Evolutionary conservation across 1,139 yeast species (phyloP).

Genomic region (Debaryomyces nepalensis): DNA sequence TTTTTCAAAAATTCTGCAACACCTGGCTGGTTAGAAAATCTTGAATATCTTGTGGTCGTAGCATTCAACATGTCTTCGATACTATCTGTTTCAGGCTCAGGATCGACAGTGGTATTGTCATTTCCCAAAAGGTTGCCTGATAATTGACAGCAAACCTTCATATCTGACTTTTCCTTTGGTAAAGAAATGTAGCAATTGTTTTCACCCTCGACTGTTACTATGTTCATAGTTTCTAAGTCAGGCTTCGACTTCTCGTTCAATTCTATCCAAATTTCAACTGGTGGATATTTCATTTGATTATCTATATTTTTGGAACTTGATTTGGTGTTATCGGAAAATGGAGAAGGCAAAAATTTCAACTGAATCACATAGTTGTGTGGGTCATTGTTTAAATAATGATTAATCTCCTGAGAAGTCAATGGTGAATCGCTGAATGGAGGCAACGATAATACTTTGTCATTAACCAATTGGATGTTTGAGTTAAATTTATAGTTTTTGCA

Average conservation of each 20-base stretch:
- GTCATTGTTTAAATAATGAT: slow-evolving; percentile 30
- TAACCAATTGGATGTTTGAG: slow-evolving; percentile 46
- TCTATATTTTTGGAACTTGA: slow-evolving; percentile 18
- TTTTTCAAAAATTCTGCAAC: slow-evolving; percentile 43
- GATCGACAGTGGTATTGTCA: slow-evolving; percentile 12
- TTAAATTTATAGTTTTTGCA: slow-evolving; percentile 36
- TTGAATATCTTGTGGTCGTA: slow-evolving; percentile 35
- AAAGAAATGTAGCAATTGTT: slow-evolving; percentile 44
- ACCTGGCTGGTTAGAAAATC: slow-evolving; percentile 51
- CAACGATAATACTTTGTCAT: slow-evolving; percentile 43
- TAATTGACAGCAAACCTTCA: slow-evolving; percentile 49
- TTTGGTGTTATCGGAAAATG: slow-evolving; percentile 29
- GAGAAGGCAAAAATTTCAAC: slow-evolving; percentile 54
- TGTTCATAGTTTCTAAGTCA: slow-evolving; percentile 42
- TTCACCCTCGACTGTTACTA: slow-evolving; percentile 55
- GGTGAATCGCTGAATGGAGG: slow-evolving; percentile 31
- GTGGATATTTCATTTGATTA: slow-evolving; percentile 45
- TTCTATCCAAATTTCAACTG: slow-evolving; percentile 59
- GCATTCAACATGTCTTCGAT: slow-evolving; percentile 27
- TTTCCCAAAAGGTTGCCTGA: slow-evolving; percentile 38
- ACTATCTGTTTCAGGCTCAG: slow-evolving; percentile 11
- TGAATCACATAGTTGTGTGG: slow-evolving; percentile 48
- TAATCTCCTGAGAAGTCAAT: slow-evolving; percentile 26
- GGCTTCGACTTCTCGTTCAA: slow-evolving; percentile 44
- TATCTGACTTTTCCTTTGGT: slow-evolving; percentile 46